Evolutionary conservation across 306 rosid genomes (phyloP).

Genomic region (Acacia confusa): DNA sequence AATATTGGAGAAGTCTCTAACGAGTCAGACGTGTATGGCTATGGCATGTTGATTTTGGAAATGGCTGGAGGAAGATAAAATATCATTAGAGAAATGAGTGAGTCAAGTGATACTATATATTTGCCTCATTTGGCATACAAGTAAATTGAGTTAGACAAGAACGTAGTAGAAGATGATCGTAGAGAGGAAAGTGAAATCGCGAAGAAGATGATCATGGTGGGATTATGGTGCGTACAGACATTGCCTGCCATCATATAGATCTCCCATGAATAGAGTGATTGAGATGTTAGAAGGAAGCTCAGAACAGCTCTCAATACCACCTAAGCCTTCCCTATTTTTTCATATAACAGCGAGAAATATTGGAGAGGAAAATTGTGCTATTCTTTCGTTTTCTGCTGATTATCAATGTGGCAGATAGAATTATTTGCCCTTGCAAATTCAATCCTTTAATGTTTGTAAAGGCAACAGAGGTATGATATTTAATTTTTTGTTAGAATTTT

Average conservation of each 20-base stretch:
- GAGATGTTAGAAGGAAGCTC: slow-evolving; percentile 48
- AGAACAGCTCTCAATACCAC: slow-evolving; percentile 38
- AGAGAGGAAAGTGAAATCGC: slow-evolving; percentile 31
- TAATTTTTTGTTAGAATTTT: not conserved
- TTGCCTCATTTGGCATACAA: slow-evolving; percentile 38
- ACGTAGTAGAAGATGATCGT: not conserved
- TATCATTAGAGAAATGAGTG: not conserved
- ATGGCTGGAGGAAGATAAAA: slow-evolving; percentile 43
- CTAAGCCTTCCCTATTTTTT: slow-evolving; percentile 37
- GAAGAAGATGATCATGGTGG: slow-evolving; percentile 42
- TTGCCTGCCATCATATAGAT: slow-evolving; percentile 33
- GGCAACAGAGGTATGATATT: not conserved
- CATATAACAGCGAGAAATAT: slow-evolving; percentile 28
- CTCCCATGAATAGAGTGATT: slow-evolving; percentile 51
- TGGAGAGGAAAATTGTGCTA: not conserved
- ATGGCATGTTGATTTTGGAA: slow-evolving; percentile 51
- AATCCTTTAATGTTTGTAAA: not conserved
- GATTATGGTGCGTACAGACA: slow-evolving; percentile 51
- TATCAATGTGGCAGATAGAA: not conserved
- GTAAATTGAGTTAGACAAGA: slow-evolving; percentile 21
- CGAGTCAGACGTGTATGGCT: slow-evolving; percentile 47
- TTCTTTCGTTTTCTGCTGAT: not conserved
- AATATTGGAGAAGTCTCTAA: slow-evolving; percentile 43
- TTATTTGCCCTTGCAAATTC: not conserved
- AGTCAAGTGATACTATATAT: slow-evolving; percentile 31